A percentile compares a stretch with the other conserved stretches of the same genome.
phyloP scores from a whole-genome alignment of 129 eudicot species.

The Lactuca saligna region DNA sequence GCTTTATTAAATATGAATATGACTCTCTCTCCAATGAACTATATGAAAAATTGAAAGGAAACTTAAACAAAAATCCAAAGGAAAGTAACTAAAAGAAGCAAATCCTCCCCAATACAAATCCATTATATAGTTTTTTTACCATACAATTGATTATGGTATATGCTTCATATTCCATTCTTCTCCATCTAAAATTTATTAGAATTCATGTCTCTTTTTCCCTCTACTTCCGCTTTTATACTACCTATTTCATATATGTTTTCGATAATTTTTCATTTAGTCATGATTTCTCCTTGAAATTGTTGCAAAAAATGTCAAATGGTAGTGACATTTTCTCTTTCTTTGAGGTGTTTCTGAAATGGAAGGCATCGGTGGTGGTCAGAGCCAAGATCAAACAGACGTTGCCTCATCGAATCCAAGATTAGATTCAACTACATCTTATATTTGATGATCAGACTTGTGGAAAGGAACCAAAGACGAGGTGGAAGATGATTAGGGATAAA shows the following conservation, averaged over 20 bases:
- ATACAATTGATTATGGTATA: slow-evolving; percentile 26
- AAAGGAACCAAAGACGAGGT: slow-evolving; percentile 41
- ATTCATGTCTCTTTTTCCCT: slow-evolving; percentile 10
- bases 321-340: background rate
- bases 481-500: slow-evolving; percentile 53
- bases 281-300: slow-evolving; percentile 15
- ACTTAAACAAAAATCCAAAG: slow-evolving; percentile 18
- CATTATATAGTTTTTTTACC: slow-evolving; percentile 23
- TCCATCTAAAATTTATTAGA: slow-evolving; percentile 5
- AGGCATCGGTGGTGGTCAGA: slow-evolving; percentile 27
- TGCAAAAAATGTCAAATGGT: background rate
- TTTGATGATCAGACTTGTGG: slow-evolving; percentile 42
- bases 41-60: background rate
- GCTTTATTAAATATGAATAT: too few relatives aligned
- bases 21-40: slow-evolving; percentile 19
- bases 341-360: slow-evolving; percentile 26
- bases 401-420: slow-evolving; percentile 30
- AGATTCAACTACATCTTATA: slow-evolving; percentile 60
- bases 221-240: background rate
- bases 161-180: background rate
- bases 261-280: background rate
- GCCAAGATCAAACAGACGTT: slow-evolving; percentile 36
- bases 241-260: slow-evolving; percentile 18
- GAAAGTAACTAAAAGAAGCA: slow-evolving; percentile 30
- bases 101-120: slow-evolving; percentile 3